Conservation (phyloP, 192 early-diverging fungal genomes). For the Gonapodya prolifera region DNA sequence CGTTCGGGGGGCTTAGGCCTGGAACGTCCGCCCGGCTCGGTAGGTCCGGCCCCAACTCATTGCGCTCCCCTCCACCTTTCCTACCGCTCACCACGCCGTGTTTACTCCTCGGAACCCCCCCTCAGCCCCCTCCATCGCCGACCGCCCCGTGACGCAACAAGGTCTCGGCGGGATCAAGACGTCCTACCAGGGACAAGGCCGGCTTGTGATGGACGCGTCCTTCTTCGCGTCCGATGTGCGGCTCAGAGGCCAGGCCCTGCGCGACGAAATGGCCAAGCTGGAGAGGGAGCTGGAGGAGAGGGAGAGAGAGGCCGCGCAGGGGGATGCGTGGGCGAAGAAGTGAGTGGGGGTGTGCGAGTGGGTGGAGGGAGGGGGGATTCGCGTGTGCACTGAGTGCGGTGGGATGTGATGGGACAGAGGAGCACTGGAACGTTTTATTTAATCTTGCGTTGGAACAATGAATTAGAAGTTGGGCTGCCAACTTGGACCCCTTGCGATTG, state of each 20-base stretch:
- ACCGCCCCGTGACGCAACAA: constrained; percentile 48
- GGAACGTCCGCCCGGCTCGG: not conserved
- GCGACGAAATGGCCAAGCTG: constrained; percentile 26
- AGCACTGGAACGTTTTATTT: no score
- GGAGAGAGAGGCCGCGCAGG: constrained; percentile 33
- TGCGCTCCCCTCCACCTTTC: no score
- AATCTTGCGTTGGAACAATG: no score
- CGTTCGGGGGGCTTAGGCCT: not conserved
- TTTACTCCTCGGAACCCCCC: no score
- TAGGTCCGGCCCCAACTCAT: no score
- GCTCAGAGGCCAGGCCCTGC: not conserved
- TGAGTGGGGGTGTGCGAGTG: constrained; percentile 8
- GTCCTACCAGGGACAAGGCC: constrained; percentile 2
- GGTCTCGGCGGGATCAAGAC: constrained; percentile 38
- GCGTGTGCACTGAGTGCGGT: constrained; percentile 34
- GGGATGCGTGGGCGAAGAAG: constrained; percentile 37
- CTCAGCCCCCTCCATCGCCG: constrained; percentile 9
- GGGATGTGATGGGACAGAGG: no score
- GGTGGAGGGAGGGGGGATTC: constrained; percentile 28
- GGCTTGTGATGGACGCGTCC: not conserved
- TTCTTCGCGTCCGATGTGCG: not conserved
- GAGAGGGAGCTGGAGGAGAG: constrained; percentile 27
- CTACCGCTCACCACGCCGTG: no score
- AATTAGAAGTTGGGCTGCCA: no score
- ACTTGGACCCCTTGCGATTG: no score